Base-by-base conservation (phyloP, 164 flowering plant species). In the Magnolia officinalis region DNA sequence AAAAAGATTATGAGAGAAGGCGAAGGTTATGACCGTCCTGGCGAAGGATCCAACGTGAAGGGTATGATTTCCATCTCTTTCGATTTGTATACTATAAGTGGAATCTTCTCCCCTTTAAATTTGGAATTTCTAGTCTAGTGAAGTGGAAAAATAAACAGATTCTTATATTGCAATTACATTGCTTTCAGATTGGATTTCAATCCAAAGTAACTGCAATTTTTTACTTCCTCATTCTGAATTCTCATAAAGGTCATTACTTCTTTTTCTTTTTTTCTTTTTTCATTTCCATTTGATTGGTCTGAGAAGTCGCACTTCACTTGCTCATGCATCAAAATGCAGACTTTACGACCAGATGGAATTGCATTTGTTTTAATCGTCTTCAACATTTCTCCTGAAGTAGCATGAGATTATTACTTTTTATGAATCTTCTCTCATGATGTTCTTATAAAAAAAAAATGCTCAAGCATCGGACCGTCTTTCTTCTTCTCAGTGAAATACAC, bases 21-120 rank as follows among this genome's bases (percentile, higher is more conserved):
- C 8, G 83, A 83, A 72, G 87, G 89, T 21, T 79, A 79, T 65
- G 85, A 82, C 31, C 79, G 74, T 50, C 89, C 92, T 2, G 80
- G 73, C 73, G 92, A 87, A 78, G 90, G 90, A 70, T 82, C 92
- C 24, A 63, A 74, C 8, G 88, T 82, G 14, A 79, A 78, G 75
- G 87, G 92, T 89, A 80, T 64, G 72, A 50, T 1, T 31, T 70
- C 52, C n/a, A 37, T 19, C 23, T 16, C 18, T 55, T 16, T 11
- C 13, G 14, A 8, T 9, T 14, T 52, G 10, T 14, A 52, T 52
- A 52, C 9, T 52, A 8, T 8, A 1, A 16, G 13, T 9, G 10
- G 61, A 16, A 11, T 55, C 61, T 55, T 55, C 13, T 11, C 61
- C 18, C 61, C 18, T 55, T 8, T 1, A 37, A 37, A 3, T 37